Evolutionary conservation across 495 filamentous ascomycete species (phyloP), one percentile per base, ranked within the genome.

Genomic region (Penicillium mononematosum): DNA sequence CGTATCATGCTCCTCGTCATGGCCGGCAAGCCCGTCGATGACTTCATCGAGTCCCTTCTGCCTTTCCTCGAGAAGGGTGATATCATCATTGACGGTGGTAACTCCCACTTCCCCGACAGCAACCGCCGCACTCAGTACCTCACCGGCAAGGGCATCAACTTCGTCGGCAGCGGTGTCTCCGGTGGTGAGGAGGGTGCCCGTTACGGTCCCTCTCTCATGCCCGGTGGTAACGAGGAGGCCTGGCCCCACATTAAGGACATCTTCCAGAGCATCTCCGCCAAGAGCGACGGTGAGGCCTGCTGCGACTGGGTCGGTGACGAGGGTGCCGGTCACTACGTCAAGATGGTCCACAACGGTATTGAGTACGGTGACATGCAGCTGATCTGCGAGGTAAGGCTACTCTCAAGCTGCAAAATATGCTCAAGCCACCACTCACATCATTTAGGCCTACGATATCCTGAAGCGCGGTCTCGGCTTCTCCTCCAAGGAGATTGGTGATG

Each of bases 271-370:
- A 96, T 98, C 68, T 80, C 94, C 60, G 95, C 94, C 74, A 98
- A 98, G 85, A 92, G 88, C 72, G 92, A 96, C 65, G 87, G 86
- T 60, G 95, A 98, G 83, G 75, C 94, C 43, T 98, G 94, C 85
- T 98, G 94, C 73, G 92, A 98, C 77, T 98, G 94, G 94, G 94
- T 98, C 63, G 94, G 94, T 81, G 94, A 98, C 81, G 92, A 96
- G 73, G 94, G 94, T 83, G 87, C 94, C 71, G 94, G 94, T 58
- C 94, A 98, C 85, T 98, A 96, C 83, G 92, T 98, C 81, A 98
- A 98, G 88, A 98, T 98, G 95, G 94, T 98, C 57, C 94, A 98
- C 87, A 98, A 98, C 75, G 94, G 94, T 84, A 98, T 98, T 70
- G 94, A 98, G 80, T 98, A 98, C 72, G 94, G 94, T 87, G 94